Evolutionary conservation across 257 asterid genomes (phyloP).

Genomic region (Hygrophila difformis): DNA sequence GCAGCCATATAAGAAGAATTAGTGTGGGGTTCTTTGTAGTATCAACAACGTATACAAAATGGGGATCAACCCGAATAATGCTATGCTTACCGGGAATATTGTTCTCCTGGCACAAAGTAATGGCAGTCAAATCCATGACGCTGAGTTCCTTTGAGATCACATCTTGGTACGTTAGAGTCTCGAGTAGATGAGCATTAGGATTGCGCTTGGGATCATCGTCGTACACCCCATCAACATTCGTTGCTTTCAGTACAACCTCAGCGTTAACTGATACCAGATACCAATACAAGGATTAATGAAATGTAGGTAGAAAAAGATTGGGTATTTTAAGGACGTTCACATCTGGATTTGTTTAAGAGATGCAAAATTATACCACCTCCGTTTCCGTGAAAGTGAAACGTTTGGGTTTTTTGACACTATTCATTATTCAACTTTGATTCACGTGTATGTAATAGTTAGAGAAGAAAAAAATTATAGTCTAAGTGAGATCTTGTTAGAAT

Average conservation of each 20-base stretch:
- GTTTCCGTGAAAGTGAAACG: too few species aligned
- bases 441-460: background rate
- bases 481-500: too few species aligned
- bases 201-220: conserved; percentile 68
- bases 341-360: too few species aligned
- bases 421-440: too few species aligned
- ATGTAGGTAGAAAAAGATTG: too few species aligned
- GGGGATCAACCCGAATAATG: background rate
- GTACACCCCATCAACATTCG: conserved; percentile 89
- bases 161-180: conserved; percentile 67
- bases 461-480: too few species aligned
- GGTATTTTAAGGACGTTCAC: too few species aligned
- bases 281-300: too few species aligned
- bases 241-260: conserved; percentile 95
- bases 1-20: background rate
- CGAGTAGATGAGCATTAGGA: conserved; percentile 69
- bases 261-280: conserved; percentile 58
- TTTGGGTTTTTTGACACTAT: too few species aligned
- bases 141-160: conserved; percentile 80
- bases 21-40: background rate
- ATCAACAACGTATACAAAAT: background rate
- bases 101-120: conserved; percentile 95
- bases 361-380: too few species aligned
- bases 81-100: conserved; percentile 68
- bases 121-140: conserved; percentile 96